phyloP scores from a whole-genome alignment of 306 rosid genomes.

The Trifolium pratense region DNA sequence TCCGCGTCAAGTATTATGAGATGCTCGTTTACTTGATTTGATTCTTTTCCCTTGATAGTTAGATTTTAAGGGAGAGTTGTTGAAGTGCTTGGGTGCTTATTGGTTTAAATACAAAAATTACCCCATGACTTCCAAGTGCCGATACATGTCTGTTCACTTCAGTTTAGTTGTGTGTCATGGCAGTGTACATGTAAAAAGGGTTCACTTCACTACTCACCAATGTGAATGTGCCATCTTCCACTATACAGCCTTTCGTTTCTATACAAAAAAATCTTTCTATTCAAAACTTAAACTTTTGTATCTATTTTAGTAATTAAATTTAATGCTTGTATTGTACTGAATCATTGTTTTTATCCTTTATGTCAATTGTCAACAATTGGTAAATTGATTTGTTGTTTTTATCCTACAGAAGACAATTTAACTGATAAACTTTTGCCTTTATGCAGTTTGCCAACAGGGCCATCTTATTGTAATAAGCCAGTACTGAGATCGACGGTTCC shows the following conservation, averaged over 20 bases:
- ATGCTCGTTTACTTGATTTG: neutral
- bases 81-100: neutral
- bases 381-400: neutral
- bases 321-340: conserved; percentile 28
- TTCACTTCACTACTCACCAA: conserved; percentile 5
- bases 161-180: conserved; percentile 27
- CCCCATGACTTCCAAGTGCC: neutral
- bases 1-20: neutral
- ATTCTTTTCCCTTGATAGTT: neutral
- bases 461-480: conserved; percentile 55
- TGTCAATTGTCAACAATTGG: conserved; percentile 3
- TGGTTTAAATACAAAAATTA: neutral
- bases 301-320: conserved; percentile 20
- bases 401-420: conserved; percentile 21
- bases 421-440: conserved; percentile 42
- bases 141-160: conserved; percentile 15
- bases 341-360: conserved; percentile 25
- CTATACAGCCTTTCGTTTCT: conserved; percentile 19
- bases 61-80: neutral
- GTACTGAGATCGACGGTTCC: conserved; percentile 57
- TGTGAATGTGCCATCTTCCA: conserved; percentile 5
- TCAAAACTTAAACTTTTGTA: conserved; percentile 1
- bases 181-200: neutral
- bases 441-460: conserved; percentile 57
- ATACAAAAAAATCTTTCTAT: conserved; percentile 1